Conservation (phyloP, 2,329 filamentous ascomycete genomes). For the Metarhizium anisopliae region DNA sequence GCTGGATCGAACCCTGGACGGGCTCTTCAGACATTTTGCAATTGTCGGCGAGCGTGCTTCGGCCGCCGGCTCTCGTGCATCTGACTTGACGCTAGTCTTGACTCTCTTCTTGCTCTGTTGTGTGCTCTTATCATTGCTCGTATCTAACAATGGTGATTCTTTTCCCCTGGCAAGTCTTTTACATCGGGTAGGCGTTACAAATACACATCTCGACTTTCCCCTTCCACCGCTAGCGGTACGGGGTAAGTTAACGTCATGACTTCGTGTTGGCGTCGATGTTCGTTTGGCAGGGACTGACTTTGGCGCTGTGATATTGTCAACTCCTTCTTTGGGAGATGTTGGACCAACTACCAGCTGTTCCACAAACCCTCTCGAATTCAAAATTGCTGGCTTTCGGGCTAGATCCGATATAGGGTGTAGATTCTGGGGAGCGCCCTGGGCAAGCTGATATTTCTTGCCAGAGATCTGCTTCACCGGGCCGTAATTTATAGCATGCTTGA, state of each 20-base stretch:
- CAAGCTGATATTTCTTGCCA: constrained; percentile 2
- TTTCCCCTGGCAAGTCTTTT: not conserved
- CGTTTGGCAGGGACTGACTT: not conserved
- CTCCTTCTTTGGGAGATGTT: not conserved
- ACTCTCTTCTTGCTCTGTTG: not conserved
- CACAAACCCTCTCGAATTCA: constrained; percentile 10
- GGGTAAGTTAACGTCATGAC: not conserved
- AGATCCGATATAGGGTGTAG: not conserved
- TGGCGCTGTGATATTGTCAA: not conserved
- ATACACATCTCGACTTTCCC: not conserved
- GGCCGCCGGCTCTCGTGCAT: not conserved
- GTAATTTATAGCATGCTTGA: not conserved
- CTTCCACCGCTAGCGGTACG: not conserved
- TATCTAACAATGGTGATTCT: not conserved
- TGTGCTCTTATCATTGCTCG: not conserved
- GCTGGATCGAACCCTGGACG: not conserved
- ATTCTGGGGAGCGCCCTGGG: not conserved
- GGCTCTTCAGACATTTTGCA: not conserved
- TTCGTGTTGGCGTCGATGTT: not conserved
- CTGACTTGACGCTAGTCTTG: not conserved
- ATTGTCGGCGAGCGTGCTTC: not conserved
- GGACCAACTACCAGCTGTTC: constrained; percentile 20
- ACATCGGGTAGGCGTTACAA: not conserved
- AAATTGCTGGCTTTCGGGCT: not conserved
- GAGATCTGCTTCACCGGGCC: constrained; percentile 8